These are phyloP conservation scores for Pleochaeta shiraiana DNA, from an alignment of 2,329 filamentous ascomycete species.

Conservation along the genomic window DNA sequence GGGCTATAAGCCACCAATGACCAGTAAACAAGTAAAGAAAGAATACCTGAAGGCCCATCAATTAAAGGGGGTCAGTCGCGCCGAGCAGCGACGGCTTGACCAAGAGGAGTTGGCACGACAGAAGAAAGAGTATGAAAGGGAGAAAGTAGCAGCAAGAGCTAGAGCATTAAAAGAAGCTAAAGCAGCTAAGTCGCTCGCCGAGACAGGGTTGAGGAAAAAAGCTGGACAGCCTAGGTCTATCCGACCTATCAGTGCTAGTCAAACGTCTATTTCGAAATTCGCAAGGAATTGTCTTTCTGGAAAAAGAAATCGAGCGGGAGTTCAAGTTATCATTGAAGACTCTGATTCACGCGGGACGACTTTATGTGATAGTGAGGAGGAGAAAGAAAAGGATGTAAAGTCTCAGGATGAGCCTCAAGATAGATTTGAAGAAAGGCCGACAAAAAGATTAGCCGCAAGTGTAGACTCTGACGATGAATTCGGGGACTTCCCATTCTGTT, in stretches of 20 bases:
- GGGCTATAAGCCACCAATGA: slow-evolving; percentile 23
- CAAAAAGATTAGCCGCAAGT: not conserved
- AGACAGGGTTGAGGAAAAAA: slow-evolving; percentile 27
- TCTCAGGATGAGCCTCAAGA: not conserved
- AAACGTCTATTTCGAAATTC: slow-evolving; percentile 34
- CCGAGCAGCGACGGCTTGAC: slow-evolving; percentile 20
- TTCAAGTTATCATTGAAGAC: slow-evolving; percentile 9
- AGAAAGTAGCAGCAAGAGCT: slow-evolving; percentile 29
- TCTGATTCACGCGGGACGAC: slow-evolving; percentile 9
- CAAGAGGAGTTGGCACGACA: slow-evolving; percentile 22
- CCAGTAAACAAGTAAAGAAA: slow-evolving; percentile 27
- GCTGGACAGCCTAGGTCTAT: slow-evolving; percentile 31
- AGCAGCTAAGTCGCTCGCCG: slow-evolving; percentile 28
- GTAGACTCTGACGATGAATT: slow-evolving; percentile 17
- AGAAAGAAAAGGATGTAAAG: slow-evolving; percentile 2
- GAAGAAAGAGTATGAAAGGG: slow-evolving; percentile 32
- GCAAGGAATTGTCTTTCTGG: slow-evolving; percentile 16
- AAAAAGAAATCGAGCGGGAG: slow-evolving; percentile 12
- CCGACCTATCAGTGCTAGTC: slow-evolving; percentile 28
- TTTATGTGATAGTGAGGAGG: slow-evolving; percentile 7
- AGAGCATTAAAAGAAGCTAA: slow-evolving; percentile 31
- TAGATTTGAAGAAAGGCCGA: not conserved
- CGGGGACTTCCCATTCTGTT: slow-evolving; percentile 16
- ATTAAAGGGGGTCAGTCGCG: slow-evolving; percentile 22
- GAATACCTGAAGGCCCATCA: slow-evolving; percentile 23